These are phyloP conservation scores for Hygrocybe coccinea DNA, from an alignment of 768 basidiomycete species.

Conservation along the genomic window DNA sequence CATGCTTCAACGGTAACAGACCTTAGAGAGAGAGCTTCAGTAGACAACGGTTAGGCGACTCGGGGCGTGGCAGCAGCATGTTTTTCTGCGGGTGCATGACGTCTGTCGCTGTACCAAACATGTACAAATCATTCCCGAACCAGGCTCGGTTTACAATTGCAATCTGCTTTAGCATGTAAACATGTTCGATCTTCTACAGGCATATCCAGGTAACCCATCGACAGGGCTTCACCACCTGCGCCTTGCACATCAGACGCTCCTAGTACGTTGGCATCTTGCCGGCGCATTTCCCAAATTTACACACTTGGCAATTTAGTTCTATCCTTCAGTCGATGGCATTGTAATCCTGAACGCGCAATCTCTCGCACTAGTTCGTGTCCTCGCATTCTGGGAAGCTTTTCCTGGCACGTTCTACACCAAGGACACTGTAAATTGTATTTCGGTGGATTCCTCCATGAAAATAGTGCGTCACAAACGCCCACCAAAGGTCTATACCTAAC, in stretches of 20 bases:
- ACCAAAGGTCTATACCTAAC: constrained; percentile 11
- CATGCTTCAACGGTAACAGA: neutral
- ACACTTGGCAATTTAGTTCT: constrained; percentile 46
- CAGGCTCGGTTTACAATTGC: too few relatives aligned
- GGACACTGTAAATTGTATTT: constrained; percentile 52
- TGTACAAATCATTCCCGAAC: too few relatives aligned
- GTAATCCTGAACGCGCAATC: constrained; percentile 67
- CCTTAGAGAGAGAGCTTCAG: too few relatives aligned
- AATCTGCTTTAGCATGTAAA: too few relatives aligned
- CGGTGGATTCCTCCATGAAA: constrained; percentile 76
- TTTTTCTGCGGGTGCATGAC: too few relatives aligned
- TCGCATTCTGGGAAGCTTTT: constrained; percentile 79
- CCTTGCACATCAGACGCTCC: constrained; percentile 49
- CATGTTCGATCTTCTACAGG: constrained; percentile 31
- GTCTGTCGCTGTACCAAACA: too few relatives aligned
- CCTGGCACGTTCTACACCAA: constrained; percentile 47
- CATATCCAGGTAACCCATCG: constrained; percentile 46
- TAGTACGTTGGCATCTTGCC: constrained; percentile 42
- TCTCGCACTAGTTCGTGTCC: constrained; percentile 60
- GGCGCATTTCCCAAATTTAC: neutral
- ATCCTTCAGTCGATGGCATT: constrained; percentile 65
- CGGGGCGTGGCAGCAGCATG: too few relatives aligned
- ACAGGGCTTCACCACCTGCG: constrained; percentile 53
- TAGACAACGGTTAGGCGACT: too few relatives aligned
- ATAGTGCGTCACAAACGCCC: constrained; percentile 50